These are phyloP conservation scores for Malbranchea zuffiana DNA, from an alignment of 2,329 filamentous ascomycete genomes.

Conservation along the genomic window DNA sequence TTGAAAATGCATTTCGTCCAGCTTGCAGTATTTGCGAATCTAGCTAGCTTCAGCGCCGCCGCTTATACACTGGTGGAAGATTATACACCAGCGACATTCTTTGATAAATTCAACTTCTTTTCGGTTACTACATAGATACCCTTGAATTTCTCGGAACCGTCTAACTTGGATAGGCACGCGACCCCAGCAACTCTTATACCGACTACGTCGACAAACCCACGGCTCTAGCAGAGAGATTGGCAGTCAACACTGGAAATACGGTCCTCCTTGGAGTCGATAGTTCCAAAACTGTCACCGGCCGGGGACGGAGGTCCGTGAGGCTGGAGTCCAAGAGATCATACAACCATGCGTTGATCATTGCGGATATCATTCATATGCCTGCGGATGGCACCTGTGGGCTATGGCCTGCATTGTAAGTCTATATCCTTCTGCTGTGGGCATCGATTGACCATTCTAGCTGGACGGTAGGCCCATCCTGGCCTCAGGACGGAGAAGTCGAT, in stretches of 20 bases:
- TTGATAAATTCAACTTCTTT: constrained; percentile 44
- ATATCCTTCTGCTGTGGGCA: neutral
- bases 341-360: constrained; percentile 36
- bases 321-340: constrained; percentile 36
- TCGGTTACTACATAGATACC: constrained; percentile 27
- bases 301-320: constrained; percentile 34
- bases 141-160: neutral
- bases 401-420: constrained; percentile 37
- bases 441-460: constrained; percentile 21
- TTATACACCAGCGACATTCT: constrained; percentile 30
- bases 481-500: constrained; percentile 38
- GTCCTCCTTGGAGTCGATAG: constrained; percentile 39
- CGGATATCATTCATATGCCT: constrained; percentile 40
- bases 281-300: constrained; percentile 23
- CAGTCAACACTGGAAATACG: constrained; percentile 11
- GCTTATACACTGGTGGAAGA: constrained; percentile 13
- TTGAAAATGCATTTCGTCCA: constrained; percentile 19
- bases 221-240: neutral
- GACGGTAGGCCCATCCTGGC: constrained; percentile 34
- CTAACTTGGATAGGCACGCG: neutral
- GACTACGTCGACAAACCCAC: constrained; percentile 4
- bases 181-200: neutral
- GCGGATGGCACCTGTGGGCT: constrained; percentile 36
- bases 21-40: constrained; percentile 40
- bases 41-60: constrained; percentile 25